Evolutionary conservation across 2,329 filamentous ascomycete genomes (phyloP), one percentile per base, ranked within the genome.

Genomic region (Trichoderma harzianum): DNA sequence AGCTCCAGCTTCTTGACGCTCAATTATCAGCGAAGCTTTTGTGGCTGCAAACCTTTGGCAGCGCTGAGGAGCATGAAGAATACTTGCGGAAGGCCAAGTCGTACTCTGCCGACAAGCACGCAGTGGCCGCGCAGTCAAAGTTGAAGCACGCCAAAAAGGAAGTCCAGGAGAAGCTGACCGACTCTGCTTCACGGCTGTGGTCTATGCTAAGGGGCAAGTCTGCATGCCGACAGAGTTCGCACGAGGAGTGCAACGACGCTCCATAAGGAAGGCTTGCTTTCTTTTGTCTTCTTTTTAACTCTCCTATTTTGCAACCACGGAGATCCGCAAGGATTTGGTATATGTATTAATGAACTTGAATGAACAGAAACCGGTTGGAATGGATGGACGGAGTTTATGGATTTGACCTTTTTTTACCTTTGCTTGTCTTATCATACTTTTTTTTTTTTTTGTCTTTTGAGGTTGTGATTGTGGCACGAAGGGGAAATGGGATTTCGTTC

Each of bases 11-110:
- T 11, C 79, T 89, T 32, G 83, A 83, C 51, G 86, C 88, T 16
- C 88, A 89, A 76, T 81, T 91, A 30, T 81, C 81, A 57, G 88
- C 88, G 16, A 88, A 85, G 77, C 81, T 89, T 36, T 83, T 85
- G 80, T 90, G 87, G 87, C 80, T 90, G 64, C 86, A 84, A 77
- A 64, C 88, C 36, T 86, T 84, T 65, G 86, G 86, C 24, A 86
- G 84, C 75, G 78, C 76, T 3, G 81, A 84, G 18, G 85, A 88
- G 74, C 81, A 84, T 66, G 77, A 80, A 3, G 80, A 80, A 3
- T 89, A 89, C 73, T 75, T 82, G 70, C 79, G 77, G 66, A 87
- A 87, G 74, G 88, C 87, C 11, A 81, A 81, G 64, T 73, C 75
- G 1, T 84, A 83, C 72, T 74, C 86, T 66, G 79, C 81, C 24